Base-by-base conservation (phyloP, 2,329 filamentous ascomycete genomes). In the Dothideomycetes sp. region DNA sequence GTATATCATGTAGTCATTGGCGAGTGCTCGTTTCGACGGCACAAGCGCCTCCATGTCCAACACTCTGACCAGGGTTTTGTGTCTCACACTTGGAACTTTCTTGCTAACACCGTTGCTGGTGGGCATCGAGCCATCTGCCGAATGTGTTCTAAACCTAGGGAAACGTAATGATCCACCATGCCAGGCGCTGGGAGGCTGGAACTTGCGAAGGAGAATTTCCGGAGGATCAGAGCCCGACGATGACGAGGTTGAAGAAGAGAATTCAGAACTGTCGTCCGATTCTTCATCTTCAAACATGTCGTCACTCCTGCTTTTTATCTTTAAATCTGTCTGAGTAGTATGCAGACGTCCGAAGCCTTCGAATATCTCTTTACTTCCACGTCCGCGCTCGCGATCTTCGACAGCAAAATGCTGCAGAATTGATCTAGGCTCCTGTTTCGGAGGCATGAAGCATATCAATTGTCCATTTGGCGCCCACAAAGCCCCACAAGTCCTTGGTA, bases 1-100 rank as follows among this genome's bases (percentile, higher is more conserved):
- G 57, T 91, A 88, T 11, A 95, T 82, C 17, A 73, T 74, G 60
- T 96, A 98, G 49, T 83, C 76, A 43, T 77, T 68, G 2, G 87
- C 91, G 46, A 95, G 73, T 41, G 78, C 71, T 45, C 73, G 73
- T 58, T 87, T 91, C 3, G 84, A 82, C 0, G 88, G 88, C n/a
- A 94, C 64, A 10, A 86, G 59, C 33, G 74, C 67, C 8, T 76
- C 73, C 18, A 93, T 58, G 47, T 85, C 72, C 53, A 88, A 73
- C 27, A 95, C 77, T 1, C 78, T 78, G 15, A 96, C 65, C 16
- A 83, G 68, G 47, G 88, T 87, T 50, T 80, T 82, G 2, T 69
- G 62, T 39, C 67, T 60, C 4, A 61, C 58, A 13, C 41, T 18
- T 3, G 13, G 22, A 27, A 16, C 19, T 22, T 17, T 33, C 31